Base-by-base conservation (phyloP, 2,329 filamentous ascomycete species). In the Paecilomyces niveus region DNA sequence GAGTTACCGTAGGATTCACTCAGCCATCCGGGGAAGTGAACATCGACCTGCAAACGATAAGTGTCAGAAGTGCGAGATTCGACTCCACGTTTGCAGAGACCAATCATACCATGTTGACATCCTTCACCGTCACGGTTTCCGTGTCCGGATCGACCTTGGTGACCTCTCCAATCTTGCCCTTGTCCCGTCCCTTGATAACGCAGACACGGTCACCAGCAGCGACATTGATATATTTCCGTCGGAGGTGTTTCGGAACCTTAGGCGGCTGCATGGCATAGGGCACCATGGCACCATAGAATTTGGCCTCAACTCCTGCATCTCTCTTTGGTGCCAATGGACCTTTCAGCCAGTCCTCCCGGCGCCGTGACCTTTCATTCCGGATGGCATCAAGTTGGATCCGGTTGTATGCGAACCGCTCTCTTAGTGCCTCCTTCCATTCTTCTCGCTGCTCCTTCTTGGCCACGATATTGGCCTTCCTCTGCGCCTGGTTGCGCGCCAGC, bases 111-210 rank as follows among this genome's bases (percentile, higher is more conserved):
- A 82, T 79, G 68, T 88, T 86, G 60, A 86, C 65, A 24, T 81
- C 83, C 61, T 85, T 80, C 51, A 92, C 75, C n/a, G 75, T 79
- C 53, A 90, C 78, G 61, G 82, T 81, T 61, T 85, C 86, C 53
- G 75, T 77, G 10, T 81, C 73, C 3, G 69, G 61, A 63, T 85
- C 76, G 53, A 95, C 78, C 1, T 78, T 72, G 60, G 72, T 73
- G 52, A 97, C 84, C n/a, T 78, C 77, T 55, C 90, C 89, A 74
- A 99, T 94, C 77, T 88, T 90, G 67, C 92, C 92, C 77, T 87
- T 89, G 68, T 94, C 89, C 35, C 82, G 83, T 8, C 93, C 92
- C 61, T 88, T 85, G 57, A 91, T 76, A 59, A 97, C 77, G 56
- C 93, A 89, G 32, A 97, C 92, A 60, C 94, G 84, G 74, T 97